Conservation (phyloP, 129 eudicot genomes). For the Calendula officinalis region DNA sequence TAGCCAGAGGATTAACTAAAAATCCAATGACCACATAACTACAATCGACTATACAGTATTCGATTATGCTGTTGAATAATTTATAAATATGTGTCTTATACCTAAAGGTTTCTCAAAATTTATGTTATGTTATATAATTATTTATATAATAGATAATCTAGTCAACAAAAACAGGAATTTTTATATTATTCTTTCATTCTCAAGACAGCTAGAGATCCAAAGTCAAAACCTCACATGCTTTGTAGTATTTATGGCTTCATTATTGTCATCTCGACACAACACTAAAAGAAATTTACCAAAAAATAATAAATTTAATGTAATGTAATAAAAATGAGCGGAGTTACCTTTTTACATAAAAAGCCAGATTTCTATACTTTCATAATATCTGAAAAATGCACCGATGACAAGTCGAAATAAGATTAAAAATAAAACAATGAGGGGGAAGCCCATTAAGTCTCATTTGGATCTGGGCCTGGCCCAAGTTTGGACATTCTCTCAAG, state of each 20-base stretch:
- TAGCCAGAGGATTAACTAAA: slow-evolving; percentile 36
- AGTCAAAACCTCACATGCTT: slow-evolving; percentile 31
- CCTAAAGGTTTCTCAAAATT: background rate
- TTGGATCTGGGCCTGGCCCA: slow-evolving; percentile 46
- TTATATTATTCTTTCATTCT: slow-evolving; percentile 11
- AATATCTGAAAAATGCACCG: slow-evolving; percentile 14
- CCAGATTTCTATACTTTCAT: slow-evolving; percentile 1
- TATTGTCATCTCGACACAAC: slow-evolving; percentile 12
- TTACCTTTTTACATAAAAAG: background rate
- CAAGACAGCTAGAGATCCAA: slow-evolving; percentile 28
- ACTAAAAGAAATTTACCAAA: background rate
- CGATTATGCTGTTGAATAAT: no score
- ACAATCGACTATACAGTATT: background rate
- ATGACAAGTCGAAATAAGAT: background rate
- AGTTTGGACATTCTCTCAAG: slow-evolving; percentile 67
- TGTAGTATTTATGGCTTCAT: slow-evolving; percentile 9
- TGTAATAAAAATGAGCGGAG: background rate
- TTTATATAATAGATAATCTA: background rate
- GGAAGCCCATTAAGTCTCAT: slow-evolving; percentile 16
- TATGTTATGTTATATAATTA: background rate
- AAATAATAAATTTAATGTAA: background rate
- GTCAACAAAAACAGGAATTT: background rate
- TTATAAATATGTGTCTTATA: background rate
- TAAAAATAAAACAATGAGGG: background rate
- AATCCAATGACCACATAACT: slow-evolving; percentile 11